Conservation (phyloP, 352 stramenopile genomes). For the Pythium chondricola region DNA sequence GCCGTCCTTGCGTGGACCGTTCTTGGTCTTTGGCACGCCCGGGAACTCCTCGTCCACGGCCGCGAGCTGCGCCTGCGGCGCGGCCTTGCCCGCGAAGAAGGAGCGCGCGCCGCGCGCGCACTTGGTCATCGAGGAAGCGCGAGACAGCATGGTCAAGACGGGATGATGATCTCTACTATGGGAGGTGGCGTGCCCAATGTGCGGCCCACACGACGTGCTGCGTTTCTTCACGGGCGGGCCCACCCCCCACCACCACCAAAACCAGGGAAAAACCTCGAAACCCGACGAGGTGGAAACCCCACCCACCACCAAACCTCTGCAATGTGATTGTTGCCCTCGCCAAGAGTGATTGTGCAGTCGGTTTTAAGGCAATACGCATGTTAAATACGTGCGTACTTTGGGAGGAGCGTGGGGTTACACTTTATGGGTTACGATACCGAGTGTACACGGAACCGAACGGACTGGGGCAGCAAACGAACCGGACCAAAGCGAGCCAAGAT, state of each 20-base stretch:
- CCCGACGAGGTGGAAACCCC: no score
- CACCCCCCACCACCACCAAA: conserved; percentile 18
- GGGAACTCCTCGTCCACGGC: conserved; percentile 62
- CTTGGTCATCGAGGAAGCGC: neutral
- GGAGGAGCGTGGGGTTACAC: no score
- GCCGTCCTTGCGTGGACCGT: conserved; percentile 27
- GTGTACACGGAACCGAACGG: no score
- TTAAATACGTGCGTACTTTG: conserved; percentile 8
- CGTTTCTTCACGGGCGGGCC: conserved; percentile 17
- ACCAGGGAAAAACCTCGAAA: conserved; percentile 19
- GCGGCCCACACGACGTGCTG: neutral
- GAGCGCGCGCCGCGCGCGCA: conserved; percentile 29
- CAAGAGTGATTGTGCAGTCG: no score
- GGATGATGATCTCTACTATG: neutral
- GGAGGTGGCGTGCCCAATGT: neutral
- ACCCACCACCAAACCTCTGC: no score
- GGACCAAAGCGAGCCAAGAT: no score
- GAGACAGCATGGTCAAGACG: neutral
- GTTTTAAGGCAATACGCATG: no score
- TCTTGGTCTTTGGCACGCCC: conserved; percentile 29
- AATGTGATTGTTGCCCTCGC: no score
- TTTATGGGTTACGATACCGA: no score
- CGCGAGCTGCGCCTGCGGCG: conserved; percentile 49
- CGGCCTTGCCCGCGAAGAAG: conserved; percentile 54
- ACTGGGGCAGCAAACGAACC: no score